phyloP scores from a whole-genome alignment of 495 filamentous ascomycete genomes.

The Terfezia claveryi region DNA sequence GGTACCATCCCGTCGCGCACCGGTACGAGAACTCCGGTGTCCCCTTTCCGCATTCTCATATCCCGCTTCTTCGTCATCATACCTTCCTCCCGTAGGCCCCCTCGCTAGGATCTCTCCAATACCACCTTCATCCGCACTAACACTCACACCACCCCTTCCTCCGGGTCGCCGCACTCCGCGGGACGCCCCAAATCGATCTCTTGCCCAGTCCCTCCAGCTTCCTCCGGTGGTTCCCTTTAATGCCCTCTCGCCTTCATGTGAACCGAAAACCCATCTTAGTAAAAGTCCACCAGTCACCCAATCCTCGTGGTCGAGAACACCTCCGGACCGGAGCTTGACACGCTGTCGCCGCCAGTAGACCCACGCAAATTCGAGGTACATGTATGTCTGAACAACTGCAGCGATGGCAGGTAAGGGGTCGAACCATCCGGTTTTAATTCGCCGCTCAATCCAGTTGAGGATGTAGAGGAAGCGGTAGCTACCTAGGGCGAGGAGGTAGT shows the following conservation, averaged over 20 bases:
- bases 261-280: conserved; percentile 21
- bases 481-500: conserved; percentile 73
- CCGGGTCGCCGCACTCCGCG: not conserved
- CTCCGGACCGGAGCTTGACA: conserved; percentile 66
- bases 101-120: conserved; percentile 10
- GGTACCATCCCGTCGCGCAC: not conserved
- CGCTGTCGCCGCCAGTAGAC: conserved; percentile 85
- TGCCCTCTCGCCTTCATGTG: not conserved
- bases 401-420: conserved; percentile 62
- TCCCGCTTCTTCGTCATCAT: conserved; percentile 21
- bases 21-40: not conserved
- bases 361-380: conserved; percentile 92
- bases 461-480: conserved; percentile 81
- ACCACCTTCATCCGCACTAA: conserved; percentile 21
- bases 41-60: not conserved
- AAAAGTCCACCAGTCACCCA: conserved; percentile 62
- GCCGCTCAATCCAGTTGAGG: conserved; percentile 68
- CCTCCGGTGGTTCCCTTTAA: conserved; percentile 7
- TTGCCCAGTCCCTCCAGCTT: conserved; percentile 4
- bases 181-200: not conserved
- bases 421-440: conserved; percentile 34
- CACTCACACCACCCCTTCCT: conserved; percentile 22
- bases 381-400: conserved; percentile 69
- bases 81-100: conserved; percentile 18
- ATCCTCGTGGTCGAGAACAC: conserved; percentile 84